Base-by-base conservation (phyloP, 2,329 filamentous ascomycete species). In the Tolypocladium ophioglossoides region DNA sequence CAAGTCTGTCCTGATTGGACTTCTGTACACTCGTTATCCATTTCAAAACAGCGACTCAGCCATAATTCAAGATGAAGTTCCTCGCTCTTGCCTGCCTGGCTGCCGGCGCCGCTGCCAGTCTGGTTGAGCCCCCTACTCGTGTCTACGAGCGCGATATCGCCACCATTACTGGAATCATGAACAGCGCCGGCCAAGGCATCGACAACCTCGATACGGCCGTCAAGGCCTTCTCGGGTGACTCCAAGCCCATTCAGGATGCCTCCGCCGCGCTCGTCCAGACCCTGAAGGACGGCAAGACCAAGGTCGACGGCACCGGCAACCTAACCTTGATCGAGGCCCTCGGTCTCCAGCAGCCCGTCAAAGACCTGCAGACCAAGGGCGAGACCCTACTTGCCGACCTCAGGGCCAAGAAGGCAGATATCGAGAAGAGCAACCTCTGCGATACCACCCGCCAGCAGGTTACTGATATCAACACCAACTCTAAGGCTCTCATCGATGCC, bases 361-460 rank as follows among this genome's bases (percentile, higher is more conserved):
- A 57, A 24, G 39, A 18, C 27, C 61, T 68, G 18, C 63, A 66
- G 53, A 58, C 55, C 35, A 60, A 63, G 51, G 62, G 59, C 12
- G 55, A 59, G 59, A 48, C 51, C 53, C 64, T 68, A 2, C 54
- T 60, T 51, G 55, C 56, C 22, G 58, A 62, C 54, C 63, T 68
- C 53, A 58, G 62, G 51, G 51, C 56, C 53, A 64, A 61, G 58
- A 64, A 66, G 57, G 20, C 56, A 18, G 57, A 59, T 11, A 52
- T 68, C 50, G 52, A 66, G 54, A 58, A 64, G 52, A 61, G 61
- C 37, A 57, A 56, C 53, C 61, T 66, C 3, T 68, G 66, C 59
- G 55, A 53, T 16, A 54, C 60, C 50, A 61, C 66, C 41, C 58
- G 60, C 48, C 40, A 57, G 24, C 57, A 66, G 55, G 54, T 66